Base-by-base conservation (phyloP, 176 grass and related monocot species). In the Juncus effusus region DNA sequence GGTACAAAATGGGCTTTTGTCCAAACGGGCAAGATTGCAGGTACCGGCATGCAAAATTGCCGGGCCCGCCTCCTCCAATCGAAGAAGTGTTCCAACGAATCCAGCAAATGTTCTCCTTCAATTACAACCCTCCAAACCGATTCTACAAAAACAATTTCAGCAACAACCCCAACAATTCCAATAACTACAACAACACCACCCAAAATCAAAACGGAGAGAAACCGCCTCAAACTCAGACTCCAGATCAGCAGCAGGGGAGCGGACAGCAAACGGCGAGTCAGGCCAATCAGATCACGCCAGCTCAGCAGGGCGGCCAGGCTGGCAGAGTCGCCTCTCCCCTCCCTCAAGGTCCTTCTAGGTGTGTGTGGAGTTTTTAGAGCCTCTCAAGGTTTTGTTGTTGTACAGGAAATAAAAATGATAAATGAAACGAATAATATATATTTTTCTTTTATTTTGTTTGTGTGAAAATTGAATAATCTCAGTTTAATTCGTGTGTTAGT, bases 1-100 rank as follows among this genome's bases (percentile, higher is more conserved):
- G 94, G 94, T 99, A 90, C 54, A 99, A 93, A 75, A 83, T 99
- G 83, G 94, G 94, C 13, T 99, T 99, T 75, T 99, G 94, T 73
- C 88, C 94, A 38, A 99, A 99, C 79, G 94, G 94, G 9, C 79
- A 85, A 16, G 82, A 76, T 50, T 99, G 94, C 59, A 88, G 94
- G 8, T 99, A 99, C 70, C 80, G 90, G 52, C 94, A 99, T 76
- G 76, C 79, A 42, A 76, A 87, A 65, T 54, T 87, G 28, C 85
- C 83, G 66, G 84, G 75, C 3, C 79, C 84, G n/a, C 79, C 79
- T 6, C 84, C 84, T 15, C 73, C 94, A 42, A 77, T 86, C 36
- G 94, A 93, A 80, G 94, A 99, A 86, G 85, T 93, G 54, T 54
- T 99, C 3, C 88, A 92, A 72, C 93, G 89, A 83, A 89, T 93